Evolutionary conservation across 768 basidiomycete genomes (phyloP).

Genomic region (Boletales sp.): DNA sequence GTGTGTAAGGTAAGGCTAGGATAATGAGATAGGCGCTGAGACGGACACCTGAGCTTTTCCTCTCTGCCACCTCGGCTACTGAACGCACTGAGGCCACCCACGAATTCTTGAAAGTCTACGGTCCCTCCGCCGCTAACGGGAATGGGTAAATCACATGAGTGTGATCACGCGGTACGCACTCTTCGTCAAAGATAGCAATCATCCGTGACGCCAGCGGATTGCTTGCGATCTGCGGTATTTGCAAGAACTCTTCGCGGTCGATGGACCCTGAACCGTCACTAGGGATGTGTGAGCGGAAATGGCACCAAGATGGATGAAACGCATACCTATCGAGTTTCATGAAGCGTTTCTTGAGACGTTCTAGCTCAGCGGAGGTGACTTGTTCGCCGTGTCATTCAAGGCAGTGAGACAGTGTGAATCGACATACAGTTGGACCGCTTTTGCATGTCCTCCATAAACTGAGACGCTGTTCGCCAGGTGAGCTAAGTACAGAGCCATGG

Average conservation of each 20-base stretch:
- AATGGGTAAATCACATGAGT: not conserved
- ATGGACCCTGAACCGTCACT: conserved; percentile 98
- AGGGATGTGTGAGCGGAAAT: not conserved
- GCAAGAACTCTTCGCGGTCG: conserved; percentile 97
- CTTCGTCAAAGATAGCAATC: conserved; percentile 99
- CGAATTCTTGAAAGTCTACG: conserved; percentile 99
- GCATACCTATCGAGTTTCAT: conserved; percentile 95
- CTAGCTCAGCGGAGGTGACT: conserved; percentile 95
- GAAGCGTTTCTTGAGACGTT: conserved; percentile 96
- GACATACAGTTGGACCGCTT: conserved; percentile 93
- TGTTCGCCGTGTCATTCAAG: conserved; percentile 12
- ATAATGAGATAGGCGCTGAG: not conserved
- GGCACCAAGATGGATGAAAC: not conserved
- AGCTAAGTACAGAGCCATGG: not conserved
- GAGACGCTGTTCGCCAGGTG: conserved; percentile 55
- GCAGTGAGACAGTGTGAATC: not conserved
- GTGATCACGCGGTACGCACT: conserved; percentile 55
- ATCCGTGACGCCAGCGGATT: conserved; percentile 95
- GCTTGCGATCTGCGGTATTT: conserved; percentile 98
- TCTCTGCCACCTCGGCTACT: conserved; percentile 95
- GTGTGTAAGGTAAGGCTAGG: not conserved
- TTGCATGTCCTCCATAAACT: conserved; percentile 98
- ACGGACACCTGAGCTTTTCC: conserved; percentile 92
- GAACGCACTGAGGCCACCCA: conserved; percentile 96
- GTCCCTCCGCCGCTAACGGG: conserved; percentile 85